phyloP scores from a whole-genome alignment of 1,284 basidiomycete genomes.

The Ceratorhiza oryzae-sativae region DNA sequence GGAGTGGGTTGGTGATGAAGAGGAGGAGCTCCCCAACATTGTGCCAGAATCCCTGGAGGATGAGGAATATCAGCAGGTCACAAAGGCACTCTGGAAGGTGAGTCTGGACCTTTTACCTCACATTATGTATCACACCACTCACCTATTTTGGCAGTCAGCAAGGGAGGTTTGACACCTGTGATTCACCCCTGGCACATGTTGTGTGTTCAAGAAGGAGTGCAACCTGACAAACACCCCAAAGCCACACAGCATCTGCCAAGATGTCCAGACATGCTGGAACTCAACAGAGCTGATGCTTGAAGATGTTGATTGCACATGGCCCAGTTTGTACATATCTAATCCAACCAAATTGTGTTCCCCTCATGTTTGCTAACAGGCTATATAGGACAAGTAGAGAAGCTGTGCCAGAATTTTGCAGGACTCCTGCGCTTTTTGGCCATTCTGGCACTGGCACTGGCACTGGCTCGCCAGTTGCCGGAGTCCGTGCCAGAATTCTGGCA shows the following conservation, averaged over 20 bases:
- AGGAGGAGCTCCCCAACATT: neutral
- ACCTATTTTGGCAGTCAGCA: neutral
- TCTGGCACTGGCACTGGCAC: too few species aligned
- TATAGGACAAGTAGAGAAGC: too few species aligned
- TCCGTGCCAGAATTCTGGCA: too few species aligned
- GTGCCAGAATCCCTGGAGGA: neutral
- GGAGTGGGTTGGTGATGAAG: neutral
- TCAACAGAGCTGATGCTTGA: neutral
- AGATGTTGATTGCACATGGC: neutral
- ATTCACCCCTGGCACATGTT: neutral
- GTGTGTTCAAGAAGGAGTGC: neutral
- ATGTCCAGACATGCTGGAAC: neutral
- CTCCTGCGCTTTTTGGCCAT: too few species aligned
- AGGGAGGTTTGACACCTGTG: neutral
- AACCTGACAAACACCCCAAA: neutral
- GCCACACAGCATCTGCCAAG: neutral
- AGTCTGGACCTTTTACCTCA: neutral
- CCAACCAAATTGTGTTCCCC: neutral
- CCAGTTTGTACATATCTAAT: neutral
- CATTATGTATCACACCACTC: neutral
- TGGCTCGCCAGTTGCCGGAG: too few species aligned
- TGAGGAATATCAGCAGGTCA: neutral
- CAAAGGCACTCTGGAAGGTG: neutral
- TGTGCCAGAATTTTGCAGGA: too few species aligned
- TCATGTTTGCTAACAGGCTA: neutral